These are phyloP conservation scores for Conoideocrella luteorostrata DNA, from an alignment of 2,329 filamentous ascomycete genomes.

Conservation along the genomic window DNA sequence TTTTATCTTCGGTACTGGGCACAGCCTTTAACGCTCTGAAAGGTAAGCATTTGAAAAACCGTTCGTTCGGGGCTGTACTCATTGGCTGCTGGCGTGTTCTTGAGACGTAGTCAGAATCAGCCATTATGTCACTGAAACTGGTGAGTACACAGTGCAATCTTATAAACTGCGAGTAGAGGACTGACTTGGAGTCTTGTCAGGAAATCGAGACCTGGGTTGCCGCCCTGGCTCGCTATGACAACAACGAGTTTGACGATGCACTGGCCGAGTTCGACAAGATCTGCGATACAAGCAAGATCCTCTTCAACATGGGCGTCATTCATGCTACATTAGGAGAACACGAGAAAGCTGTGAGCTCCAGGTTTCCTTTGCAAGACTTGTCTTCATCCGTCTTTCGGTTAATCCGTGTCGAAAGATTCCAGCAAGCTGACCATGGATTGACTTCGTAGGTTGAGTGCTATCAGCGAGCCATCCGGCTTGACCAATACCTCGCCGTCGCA, in stretches of 20 bases:
- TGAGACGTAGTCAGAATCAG: background rate
- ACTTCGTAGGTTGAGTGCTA: slow-evolving; percentile 77
- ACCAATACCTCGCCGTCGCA: slow-evolving; percentile 93
- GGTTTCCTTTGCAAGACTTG: background rate
- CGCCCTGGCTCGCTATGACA: slow-evolving; percentile 87
- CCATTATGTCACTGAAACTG: slow-evolving; percentile 54
- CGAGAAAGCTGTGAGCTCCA: slow-evolving; percentile 73
- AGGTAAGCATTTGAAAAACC: no score
- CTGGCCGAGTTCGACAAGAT: slow-evolving; percentile 79
- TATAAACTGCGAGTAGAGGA: background rate
- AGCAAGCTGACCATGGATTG: background rate
- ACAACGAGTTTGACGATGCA: slow-evolving; percentile 92
- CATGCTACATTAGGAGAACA: slow-evolving; percentile 95
- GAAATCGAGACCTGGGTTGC: slow-evolving; percentile 99
- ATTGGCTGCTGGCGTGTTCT: slow-evolving; percentile 4
- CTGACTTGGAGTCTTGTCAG: slow-evolving; percentile 37
- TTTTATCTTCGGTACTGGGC: no score
- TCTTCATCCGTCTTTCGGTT: background rate
- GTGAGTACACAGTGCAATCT: slow-evolving; percentile 28
- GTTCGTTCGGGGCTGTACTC: background rate
- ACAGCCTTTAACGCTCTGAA: no score
- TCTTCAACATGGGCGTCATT: slow-evolving; percentile 98
- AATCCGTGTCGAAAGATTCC: background rate
- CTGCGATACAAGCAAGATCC: slow-evolving; percentile 91
- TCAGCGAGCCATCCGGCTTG: slow-evolving; percentile 80